phyloP scores from a whole-genome alignment of 768 basidiomycete species.

The Naganishia randhawae region DNA sequence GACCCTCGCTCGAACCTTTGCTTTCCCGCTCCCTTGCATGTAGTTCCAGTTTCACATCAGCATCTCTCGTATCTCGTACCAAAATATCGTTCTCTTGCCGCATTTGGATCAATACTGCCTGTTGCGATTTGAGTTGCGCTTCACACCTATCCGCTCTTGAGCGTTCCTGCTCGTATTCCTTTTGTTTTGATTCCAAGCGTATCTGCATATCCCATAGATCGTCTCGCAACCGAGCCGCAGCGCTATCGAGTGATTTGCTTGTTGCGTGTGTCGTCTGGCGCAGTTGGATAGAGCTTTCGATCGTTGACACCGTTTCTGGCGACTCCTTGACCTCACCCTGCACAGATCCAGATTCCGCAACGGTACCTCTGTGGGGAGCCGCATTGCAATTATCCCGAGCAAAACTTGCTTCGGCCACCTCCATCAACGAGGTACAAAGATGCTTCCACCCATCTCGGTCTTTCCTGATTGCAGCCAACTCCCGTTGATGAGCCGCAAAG shows the following conservation, averaged over 20 bases:
- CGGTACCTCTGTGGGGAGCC: background rate
- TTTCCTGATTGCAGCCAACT: background rate
- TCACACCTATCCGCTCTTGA: background rate
- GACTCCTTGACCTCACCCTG: background rate
- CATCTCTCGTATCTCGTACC: background rate
- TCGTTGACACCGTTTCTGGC: background rate
- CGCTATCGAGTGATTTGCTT: background rate
- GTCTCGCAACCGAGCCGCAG: background rate
- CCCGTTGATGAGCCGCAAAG: constrained; percentile 3
- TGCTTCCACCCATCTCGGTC: constrained; percentile 16
- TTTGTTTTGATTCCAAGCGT: constrained; percentile 3
- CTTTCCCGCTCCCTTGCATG: constrained; percentile 16
- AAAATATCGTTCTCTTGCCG: background rate
- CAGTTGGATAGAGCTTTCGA: background rate
- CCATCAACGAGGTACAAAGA: constrained; percentile 2
- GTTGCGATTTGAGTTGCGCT: background rate
- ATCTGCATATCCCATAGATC: constrained; percentile 4
- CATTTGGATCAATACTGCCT: background rate
- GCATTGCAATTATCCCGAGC: too few species aligned
- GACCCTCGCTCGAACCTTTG: background rate
- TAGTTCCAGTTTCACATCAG: constrained; percentile 11
- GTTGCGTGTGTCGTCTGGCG: background rate
- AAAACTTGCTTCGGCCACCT: constrained; percentile 1
- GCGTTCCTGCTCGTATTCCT: constrained; percentile 3
- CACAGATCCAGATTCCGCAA: background rate